A percentile compares a stretch with the other conserved stretches of the same genome.
Evolutionary conservation across 1,139 yeast species (phyloP).

Genomic region (Blastobotrys apis): DNA sequence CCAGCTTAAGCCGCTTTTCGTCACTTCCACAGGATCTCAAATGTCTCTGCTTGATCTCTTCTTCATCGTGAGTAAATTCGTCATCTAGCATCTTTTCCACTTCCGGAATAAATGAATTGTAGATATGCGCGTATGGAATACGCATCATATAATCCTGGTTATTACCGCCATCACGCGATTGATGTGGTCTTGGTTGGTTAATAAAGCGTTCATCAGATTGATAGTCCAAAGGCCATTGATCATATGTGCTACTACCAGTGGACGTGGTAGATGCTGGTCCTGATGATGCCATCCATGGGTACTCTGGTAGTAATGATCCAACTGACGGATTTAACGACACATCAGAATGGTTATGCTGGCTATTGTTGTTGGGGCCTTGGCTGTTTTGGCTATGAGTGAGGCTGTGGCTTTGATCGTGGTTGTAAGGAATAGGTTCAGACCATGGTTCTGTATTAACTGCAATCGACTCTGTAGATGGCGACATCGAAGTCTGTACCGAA

Average conservation of each 20-base stretch:
- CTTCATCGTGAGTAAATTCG: constrained; percentile 14
- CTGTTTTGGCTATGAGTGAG: no score
- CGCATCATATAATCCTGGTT: not conserved
- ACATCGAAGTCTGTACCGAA: no score
- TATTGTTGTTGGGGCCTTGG: no score
- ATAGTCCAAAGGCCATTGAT: constrained; percentile 8
- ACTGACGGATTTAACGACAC: constrained; percentile 16
- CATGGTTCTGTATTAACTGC: no score
- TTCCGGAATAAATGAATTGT: constrained; percentile 28
- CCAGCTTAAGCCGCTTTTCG: constrained; percentile 19
- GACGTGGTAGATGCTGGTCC: no score
- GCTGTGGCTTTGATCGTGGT: no score
- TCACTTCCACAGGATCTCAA: constrained; percentile 10
- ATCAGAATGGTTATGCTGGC: not conserved
- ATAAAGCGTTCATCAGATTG: no score
- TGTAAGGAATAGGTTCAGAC: no score
- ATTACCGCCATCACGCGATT: not conserved
- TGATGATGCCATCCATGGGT: constrained; percentile 8
- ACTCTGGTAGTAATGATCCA: constrained; percentile 18
- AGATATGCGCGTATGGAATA: constrained; percentile 22
- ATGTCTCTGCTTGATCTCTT: not conserved
- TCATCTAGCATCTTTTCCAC: constrained; percentile 24
- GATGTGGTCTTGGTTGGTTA: no score
- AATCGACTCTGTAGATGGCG: no score
- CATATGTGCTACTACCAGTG: no score